Evolutionary conservation across 345 rosid genomes (phyloP), one percentile per base, ranked within the genome.

Genomic region (Limnanthes douglasii): DNA sequence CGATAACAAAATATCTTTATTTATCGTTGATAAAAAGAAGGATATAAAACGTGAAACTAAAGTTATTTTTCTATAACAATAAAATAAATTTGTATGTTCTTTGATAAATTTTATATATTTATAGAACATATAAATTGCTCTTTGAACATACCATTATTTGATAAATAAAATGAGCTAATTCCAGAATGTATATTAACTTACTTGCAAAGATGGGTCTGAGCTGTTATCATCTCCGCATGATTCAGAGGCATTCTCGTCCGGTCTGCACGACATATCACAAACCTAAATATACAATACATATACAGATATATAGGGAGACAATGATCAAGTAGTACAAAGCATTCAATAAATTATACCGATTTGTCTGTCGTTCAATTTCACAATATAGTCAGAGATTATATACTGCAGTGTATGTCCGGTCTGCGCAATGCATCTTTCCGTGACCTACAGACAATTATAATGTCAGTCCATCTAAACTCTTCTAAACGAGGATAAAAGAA

Each of bases 121-220:
- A n/a, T n/a, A n/a, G n/a, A n/a, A n/a, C n/a, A n/a, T n/a, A n/a
- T n/a, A n/a, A n/a, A n/a, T n/a, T n/a, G n/a, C n/a, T n/a, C n/a
- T n/a, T n/a, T n/a, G n/a, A n/a, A n/a, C n/a, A n/a, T n/a, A n/a
- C n/a, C n/a, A n/a, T n/a, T n/a, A n/a, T n/a, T n/a, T n/a, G n/a
- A n/a, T n/a, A n/a, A n/a, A n/a, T n/a, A n/a, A n/a, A n/a, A 28
- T 9, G 11, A 28, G n/a, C n/a, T n/a, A n/a, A 12, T 28, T 11
- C 32, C n/a, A n/a, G n/a, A n/a, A n/a, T n/a, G n/a, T n/a, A n/a
- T n/a, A 34, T n/a, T 23, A 24, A 44, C 68, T 59, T 69, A 88
- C 97, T 75, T 59, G 95, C 97, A 88, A 41, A 69, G 50, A 61
- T 73, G 61, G 37, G 95, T 78, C 31, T 63, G 50, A 29, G 74